Percentiles rank a stretch among this genome's conserved stretches.
Conservation (phyloP, 73 alveolate genomes). For the Paramecium sonneborni region DNA sequence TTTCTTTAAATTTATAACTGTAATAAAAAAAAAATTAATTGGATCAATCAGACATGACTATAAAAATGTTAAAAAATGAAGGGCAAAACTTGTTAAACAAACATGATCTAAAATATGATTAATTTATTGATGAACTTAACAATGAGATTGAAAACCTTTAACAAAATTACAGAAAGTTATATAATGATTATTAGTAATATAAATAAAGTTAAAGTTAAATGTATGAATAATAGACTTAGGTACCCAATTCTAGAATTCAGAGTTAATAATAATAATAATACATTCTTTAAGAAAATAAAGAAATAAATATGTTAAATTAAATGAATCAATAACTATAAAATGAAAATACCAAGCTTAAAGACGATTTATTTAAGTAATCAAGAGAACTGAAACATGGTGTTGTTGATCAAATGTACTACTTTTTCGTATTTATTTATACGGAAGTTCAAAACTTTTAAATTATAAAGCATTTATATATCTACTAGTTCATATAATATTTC, state of each 20-base stretch:
- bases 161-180: not conserved
- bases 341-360: not conserved
- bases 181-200: not conserved
- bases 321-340: not conserved
- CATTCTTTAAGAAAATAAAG: not conserved
- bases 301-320: not conserved
- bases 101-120: not conserved
- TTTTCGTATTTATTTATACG: not conserved
- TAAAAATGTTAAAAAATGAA: not conserved
- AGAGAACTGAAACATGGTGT: conserved; percentile 47
- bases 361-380: not conserved
- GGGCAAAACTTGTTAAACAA: not conserved
- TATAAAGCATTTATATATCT: not conserved
- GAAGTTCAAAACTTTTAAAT: too few relatives aligned
- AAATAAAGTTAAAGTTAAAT: not conserved
- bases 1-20: not conserved
- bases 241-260: not conserved
- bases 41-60: not conserved
- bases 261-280: not conserved
- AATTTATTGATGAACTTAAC: not conserved
- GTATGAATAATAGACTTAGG: not conserved
- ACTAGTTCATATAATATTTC: not conserved
- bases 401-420: not conserved
- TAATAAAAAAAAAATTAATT: not conserved
- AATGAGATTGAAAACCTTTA: not conserved